Conservation (phyloP, 768 basidiomycete genomes). For the Termitomyces sp. region DNA sequence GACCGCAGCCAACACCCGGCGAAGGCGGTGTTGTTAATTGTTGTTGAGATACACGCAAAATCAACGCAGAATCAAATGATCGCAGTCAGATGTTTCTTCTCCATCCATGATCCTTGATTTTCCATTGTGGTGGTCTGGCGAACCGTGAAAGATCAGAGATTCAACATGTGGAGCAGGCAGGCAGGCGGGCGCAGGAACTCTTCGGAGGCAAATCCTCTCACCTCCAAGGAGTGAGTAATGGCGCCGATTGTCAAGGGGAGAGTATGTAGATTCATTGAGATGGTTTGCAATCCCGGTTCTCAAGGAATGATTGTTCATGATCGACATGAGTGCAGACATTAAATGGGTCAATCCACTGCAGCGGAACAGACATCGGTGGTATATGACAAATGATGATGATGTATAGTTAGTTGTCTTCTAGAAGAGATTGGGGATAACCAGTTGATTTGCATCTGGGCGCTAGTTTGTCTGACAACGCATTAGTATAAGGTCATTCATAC, state of each 20-base stretch:
- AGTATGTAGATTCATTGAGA: not conserved
- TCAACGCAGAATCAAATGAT: no score
- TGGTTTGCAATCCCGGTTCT: not conserved
- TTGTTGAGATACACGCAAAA: no score
- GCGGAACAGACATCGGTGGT: not conserved
- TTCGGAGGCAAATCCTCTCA: not conserved
- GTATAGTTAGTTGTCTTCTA: not conserved
- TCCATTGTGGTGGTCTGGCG: not conserved
- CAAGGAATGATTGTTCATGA: not conserved
- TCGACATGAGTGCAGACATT: not conserved
- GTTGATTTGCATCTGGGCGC: not conserved
- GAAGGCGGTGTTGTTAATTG: no score
- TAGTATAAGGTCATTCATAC: not conserved
- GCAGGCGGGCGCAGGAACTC: not conserved
- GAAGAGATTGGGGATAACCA: not conserved
- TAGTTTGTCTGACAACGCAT: not conserved
- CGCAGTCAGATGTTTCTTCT: no score
- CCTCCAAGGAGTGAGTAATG: not conserved
- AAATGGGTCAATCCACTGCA: not conserved
- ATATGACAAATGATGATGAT: conserved; percentile 2
- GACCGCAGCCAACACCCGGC: no score
- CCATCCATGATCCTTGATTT: no score
- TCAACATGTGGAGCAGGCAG: not conserved
- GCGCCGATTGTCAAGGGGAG: not conserved
- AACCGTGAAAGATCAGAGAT: not conserved